Evolutionary conservation across 2,329 filamentous ascomycete species (phyloP).

Genomic region (Xylaria sp.): DNA sequence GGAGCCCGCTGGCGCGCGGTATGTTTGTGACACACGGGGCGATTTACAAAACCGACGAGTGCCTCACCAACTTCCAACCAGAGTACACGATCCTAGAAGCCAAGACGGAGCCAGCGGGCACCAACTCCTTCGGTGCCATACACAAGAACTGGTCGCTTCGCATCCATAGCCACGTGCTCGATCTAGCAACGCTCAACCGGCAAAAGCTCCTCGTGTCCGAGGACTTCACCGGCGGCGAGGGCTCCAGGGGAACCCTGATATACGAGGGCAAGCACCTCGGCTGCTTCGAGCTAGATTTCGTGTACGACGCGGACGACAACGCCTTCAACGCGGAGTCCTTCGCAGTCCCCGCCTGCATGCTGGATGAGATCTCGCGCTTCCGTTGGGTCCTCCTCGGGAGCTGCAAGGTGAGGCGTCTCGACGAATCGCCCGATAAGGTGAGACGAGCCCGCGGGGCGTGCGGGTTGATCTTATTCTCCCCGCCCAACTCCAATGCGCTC

Average conservation of each 20-base stretch:
- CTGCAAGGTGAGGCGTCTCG: not conserved
- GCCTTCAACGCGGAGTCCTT: not conserved
- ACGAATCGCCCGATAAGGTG: not conserved
- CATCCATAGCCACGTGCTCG: slow-evolving; percentile 4
- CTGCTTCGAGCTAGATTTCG: slow-evolving; percentile 9
- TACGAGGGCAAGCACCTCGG: slow-evolving; percentile 1
- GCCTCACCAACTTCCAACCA: not conserved
- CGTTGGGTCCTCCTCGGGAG: slow-evolving; percentile 2
- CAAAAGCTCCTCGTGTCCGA: not conserved
- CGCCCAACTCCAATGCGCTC: not conserved
- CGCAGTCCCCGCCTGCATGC: not conserved
- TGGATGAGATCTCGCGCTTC: slow-evolving; percentile 8
- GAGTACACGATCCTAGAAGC: slow-evolving; percentile 1
- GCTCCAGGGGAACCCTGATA: slow-evolving; percentile 1
- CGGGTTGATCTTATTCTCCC: not conserved
- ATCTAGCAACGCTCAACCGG: not conserved
- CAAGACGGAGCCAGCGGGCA: not conserved
- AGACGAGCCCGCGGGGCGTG: slow-evolving; percentile 7
- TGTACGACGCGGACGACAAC: slow-evolving; percentile 6
- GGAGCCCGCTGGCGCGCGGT: slow-evolving; percentile 3
- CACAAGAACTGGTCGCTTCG: not conserved
- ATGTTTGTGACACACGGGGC: slow-evolving; percentile 1
- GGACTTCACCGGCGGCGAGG: slow-evolving; percentile 3
- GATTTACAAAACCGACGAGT: slow-evolving; percentile 4
- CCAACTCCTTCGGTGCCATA: slow-evolving; percentile 1